A percentile compares a stretch with the other conserved stretches of the same genome.
Evolutionary conservation across 768 basidiomycete species (phyloP).

Genomic region (Rhizopogon salebrosus): DNA sequence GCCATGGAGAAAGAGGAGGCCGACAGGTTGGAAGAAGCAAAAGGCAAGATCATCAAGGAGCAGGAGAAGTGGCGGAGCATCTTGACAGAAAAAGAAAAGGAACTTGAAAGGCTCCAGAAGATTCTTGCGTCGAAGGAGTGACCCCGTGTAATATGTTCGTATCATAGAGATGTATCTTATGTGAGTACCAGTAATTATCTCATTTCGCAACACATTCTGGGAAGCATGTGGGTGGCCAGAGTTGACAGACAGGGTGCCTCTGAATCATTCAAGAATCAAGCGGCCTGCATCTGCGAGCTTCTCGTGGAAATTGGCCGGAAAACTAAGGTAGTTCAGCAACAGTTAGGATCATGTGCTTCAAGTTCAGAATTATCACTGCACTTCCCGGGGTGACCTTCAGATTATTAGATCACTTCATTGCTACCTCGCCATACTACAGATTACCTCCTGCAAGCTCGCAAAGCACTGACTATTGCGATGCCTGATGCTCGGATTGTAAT

Average conservation of each 20-base stretch:
- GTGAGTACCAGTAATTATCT: neutral
- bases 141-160: neutral
- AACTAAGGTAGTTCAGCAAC: neutral
- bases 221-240: too few relatives aligned
- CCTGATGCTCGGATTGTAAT: too few relatives aligned
- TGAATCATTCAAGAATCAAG: too few relatives aligned
- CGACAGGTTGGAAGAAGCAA: conserved; percentile 72
- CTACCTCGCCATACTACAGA: too few relatives aligned
- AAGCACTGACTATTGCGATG: too few relatives aligned
- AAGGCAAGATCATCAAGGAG: conserved; percentile 65
- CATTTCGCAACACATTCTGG: too few relatives aligned
- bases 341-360: too few relatives aligned
- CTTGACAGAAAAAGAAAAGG: conserved; percentile 79
- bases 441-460: too few relatives aligned
- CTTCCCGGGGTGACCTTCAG: too few relatives aligned
- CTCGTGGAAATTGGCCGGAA: neutral
- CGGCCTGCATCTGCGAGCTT: neutral
- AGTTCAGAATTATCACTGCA: too few relatives aligned
- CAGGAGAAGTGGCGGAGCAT: conserved; percentile 65
- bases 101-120: conserved; percentile 65
- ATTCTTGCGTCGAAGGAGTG: conserved; percentile 20
- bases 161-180: neutral
- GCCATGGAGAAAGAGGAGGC: conserved; percentile 87
- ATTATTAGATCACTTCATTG: too few relatives aligned
- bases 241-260: too few relatives aligned